phyloP scores from a whole-genome alignment of 164 flowering plant species.

The Sedum album region DNA sequence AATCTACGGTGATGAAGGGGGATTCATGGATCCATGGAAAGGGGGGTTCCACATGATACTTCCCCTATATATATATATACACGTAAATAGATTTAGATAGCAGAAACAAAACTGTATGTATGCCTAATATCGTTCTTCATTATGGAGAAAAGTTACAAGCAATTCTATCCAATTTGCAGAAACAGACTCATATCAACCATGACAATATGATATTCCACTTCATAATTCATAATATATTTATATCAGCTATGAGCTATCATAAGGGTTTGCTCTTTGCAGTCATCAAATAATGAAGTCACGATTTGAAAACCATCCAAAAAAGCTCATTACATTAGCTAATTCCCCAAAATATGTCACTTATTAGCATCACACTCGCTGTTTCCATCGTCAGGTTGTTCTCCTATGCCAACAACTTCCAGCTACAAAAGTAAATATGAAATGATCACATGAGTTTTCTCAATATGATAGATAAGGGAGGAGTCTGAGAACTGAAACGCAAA shows the following conservation, averaged over 20 bases:
- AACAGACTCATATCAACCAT: not conserved
- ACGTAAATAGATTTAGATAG: too few relatives aligned
- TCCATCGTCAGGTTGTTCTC: not conserved
- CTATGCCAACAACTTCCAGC: slow-evolving; percentile 9
- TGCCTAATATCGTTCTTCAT: not conserved
- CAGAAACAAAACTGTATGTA: too few relatives aligned
- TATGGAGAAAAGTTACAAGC: not conserved
- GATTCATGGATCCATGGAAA: too few relatives aligned
- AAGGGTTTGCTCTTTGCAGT: not conserved
- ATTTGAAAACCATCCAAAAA: not conserved
- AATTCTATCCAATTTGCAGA: not conserved
- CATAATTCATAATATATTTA: not conserved
- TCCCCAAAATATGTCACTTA: not conserved
- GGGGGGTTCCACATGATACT: too few relatives aligned
- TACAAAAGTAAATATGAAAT: slow-evolving; percentile 1
- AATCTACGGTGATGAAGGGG: too few relatives aligned
- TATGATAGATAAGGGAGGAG: not conserved
- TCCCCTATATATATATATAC: too few relatives aligned
- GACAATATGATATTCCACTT: not conserved
- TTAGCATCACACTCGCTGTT: not conserved
- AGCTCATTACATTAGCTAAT: not conserved
- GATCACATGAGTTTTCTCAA: not conserved
- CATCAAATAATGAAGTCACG: too few relatives aligned
- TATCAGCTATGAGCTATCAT: not conserved
- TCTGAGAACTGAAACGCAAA: not conserved